phyloP scores from a whole-genome alignment of 768 basidiomycete species.

The Clavulina sp. region DNA sequence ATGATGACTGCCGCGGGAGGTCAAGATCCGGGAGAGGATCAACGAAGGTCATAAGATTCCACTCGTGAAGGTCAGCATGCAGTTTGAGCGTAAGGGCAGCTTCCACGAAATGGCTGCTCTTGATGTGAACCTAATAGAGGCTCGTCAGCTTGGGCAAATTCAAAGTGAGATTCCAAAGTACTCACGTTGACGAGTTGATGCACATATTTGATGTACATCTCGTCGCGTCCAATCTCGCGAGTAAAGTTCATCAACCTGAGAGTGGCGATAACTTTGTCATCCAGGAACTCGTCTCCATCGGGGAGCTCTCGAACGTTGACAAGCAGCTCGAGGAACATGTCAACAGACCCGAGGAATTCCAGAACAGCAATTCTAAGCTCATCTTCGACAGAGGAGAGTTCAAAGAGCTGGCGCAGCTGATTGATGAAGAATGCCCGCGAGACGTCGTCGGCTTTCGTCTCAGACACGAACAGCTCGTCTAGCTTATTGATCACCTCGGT shows the following conservation, averaged over 20 bases:
- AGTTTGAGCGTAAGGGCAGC: constrained; percentile 86
- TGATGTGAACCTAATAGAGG: constrained; percentile 55
- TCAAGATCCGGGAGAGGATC: constrained; percentile 80
- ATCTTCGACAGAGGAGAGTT: constrained; percentile 64
- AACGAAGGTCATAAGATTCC: constrained; percentile 69
- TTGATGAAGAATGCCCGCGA: constrained; percentile 85
- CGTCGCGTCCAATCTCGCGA: constrained; percentile 74
- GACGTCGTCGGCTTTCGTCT: constrained; percentile 79
- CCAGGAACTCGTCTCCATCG: constrained; percentile 83
- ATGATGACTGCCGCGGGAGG: constrained; percentile 82
- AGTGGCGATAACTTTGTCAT: constrained; percentile 87
- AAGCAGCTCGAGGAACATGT: constrained; percentile 81
- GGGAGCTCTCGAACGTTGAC: constrained; percentile 77
- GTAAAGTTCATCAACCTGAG: constrained; percentile 88
- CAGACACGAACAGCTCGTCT: constrained; percentile 84
- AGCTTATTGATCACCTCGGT: constrained; percentile 82
- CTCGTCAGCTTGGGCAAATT: constrained; percentile 12
- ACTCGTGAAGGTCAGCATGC: constrained; percentile 84
- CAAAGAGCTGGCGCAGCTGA: constrained; percentile 79
- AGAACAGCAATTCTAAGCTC: constrained; percentile 60
- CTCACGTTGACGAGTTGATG: constrained; percentile 83
- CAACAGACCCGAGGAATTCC: constrained; percentile 73
- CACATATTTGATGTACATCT: constrained; percentile 92
- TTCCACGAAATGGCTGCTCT: constrained; percentile 81
- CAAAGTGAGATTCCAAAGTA: constrained; percentile 5